Evolutionary conservation across 2,329 filamentous ascomycete genomes (phyloP).

Genomic region (Paracorniculantispora psalliotae): DNA sequence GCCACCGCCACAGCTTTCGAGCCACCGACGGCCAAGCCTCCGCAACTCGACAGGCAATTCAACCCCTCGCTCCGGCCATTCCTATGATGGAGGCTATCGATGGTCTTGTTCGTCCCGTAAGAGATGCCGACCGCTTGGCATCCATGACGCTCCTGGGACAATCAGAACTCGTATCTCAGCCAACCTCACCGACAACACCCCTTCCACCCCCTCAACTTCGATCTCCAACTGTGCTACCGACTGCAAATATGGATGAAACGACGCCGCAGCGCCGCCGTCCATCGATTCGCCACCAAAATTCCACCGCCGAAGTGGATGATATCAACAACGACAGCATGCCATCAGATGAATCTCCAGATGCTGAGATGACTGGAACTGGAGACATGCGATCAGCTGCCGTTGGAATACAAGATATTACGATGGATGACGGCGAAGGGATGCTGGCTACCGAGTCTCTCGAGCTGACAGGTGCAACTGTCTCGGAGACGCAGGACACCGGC

Average conservation of each 20-base stretch:
- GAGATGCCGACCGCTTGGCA: slow-evolving; percentile 75
- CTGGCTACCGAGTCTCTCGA: slow-evolving; percentile 71
- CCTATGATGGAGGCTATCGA: slow-evolving; percentile 65
- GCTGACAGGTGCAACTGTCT: slow-evolving; percentile 70
- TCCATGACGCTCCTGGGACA: slow-evolving; percentile 72
- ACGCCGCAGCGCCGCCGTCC: slow-evolving; percentile 64
- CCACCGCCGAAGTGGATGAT: slow-evolving; percentile 86
- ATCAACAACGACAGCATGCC: slow-evolving; percentile 76
- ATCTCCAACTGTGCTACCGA: slow-evolving; percentile 51
- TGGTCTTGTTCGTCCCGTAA: slow-evolving; percentile 73
- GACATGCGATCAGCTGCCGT: slow-evolving; percentile 79
- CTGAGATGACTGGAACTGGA: slow-evolving; percentile 72
- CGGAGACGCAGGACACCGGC: slow-evolving; percentile 79
- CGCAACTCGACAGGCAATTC: slow-evolving; percentile 40
- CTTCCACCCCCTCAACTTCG: slow-evolving; percentile 59
- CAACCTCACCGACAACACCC: slow-evolving; percentile 84
- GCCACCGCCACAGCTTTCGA: slow-evolving; percentile 48
- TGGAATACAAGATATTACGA: slow-evolving; percentile 74
- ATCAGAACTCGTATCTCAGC: slow-evolving; percentile 74
- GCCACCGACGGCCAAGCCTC: slow-evolving; percentile 46
- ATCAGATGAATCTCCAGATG: slow-evolving; percentile 71
- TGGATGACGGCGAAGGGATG: slow-evolving; percentile 76
- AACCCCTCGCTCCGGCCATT: slow-evolving; percentile 63
- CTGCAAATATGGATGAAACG: slow-evolving; percentile 47
- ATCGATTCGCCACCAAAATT: slow-evolving; percentile 84